phyloP scores from a whole-genome alignment of 805 yeast species.

The Candida xiaguanensis region DNA sequence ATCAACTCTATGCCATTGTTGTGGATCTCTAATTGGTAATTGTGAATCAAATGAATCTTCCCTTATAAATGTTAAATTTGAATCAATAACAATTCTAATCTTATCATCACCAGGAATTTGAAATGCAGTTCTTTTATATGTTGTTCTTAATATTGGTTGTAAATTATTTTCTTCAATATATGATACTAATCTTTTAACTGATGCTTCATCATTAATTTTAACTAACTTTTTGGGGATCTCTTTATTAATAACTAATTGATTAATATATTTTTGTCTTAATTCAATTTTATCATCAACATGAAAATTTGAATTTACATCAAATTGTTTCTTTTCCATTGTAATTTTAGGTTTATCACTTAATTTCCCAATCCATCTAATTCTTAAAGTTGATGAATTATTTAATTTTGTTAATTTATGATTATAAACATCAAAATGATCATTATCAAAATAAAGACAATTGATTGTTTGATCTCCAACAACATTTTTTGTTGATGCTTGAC shows the following conservation, averaged over 20 bases:
- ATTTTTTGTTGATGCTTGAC: conserved; percentile 22
- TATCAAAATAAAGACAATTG: conserved; percentile 86
- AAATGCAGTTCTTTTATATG: conserved; percentile 89
- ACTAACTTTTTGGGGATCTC: conserved; percentile 46
- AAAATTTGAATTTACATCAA: conserved; percentile 51
- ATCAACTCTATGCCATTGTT: conserved; percentile 88
- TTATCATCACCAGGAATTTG: conserved; percentile 98
- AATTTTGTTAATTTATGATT: conserved; percentile 75
- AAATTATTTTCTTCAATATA: conserved; percentile 64
- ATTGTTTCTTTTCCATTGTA: conserved; percentile 73
- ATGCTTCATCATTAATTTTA: conserved; percentile 55
- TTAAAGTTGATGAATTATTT: conserved; percentile 66
- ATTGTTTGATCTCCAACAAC: conserved; percentile 57
- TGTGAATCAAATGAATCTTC: conserved; percentile 84
- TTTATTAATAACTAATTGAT: conserved; percentile 61
- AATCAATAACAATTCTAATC: conserved; percentile 84
- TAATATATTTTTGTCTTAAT: conserved; percentile 78
- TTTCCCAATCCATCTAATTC: conserved; percentile 90
- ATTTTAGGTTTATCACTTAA: conserved; percentile 74
- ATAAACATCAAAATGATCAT: conserved; percentile 75
- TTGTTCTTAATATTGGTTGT: conserved; percentile 83
- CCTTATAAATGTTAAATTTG: conserved; percentile 80
- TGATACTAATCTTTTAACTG: conserved; percentile 48
- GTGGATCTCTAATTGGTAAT: conserved; percentile 87
- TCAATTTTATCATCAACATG: conserved; percentile 60